phyloP scores from a whole-genome alignment of 106 monocot genomes.

The Cymbidium sinense region DNA sequence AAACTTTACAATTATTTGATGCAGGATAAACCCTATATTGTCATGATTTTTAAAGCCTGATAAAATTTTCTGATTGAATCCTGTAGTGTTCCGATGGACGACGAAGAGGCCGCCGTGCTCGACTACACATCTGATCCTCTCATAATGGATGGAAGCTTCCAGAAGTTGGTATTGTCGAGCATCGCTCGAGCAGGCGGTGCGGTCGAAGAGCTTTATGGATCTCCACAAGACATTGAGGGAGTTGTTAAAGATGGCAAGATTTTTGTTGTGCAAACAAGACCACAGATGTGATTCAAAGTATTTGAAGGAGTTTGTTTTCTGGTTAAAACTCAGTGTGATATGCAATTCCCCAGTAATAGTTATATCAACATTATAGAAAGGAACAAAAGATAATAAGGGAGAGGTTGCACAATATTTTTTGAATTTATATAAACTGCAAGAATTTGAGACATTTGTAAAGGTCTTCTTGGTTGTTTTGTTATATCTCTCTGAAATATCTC shows the following conservation, averaged over 20 bases:
- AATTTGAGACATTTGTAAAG: no score
- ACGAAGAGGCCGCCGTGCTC: slow-evolving; percentile 72
- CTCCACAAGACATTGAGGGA: slow-evolving; percentile 95
- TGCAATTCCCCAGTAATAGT: background rate
- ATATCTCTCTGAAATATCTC: no score
- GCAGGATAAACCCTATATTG: no score
- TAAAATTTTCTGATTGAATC: background rate
- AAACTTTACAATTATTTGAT: no score
- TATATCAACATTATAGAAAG: background rate
- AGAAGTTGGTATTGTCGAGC: slow-evolving; percentile 50
- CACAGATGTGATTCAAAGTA: slow-evolving; percentile 61
- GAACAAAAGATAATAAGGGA: background rate
- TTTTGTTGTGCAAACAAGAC: slow-evolving; percentile 92
- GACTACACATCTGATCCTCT: slow-evolving; percentile 83
- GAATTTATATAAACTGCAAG: no score
- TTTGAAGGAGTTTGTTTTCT: background rate
- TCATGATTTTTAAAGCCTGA: background rate
- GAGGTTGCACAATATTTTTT: no score
- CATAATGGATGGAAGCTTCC: slow-evolving; percentile 47
- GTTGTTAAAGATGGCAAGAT: slow-evolving; percentile 87
- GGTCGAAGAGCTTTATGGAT: slow-evolving; percentile 74
- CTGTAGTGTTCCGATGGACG: slow-evolving; percentile 88
- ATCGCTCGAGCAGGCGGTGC: slow-evolving; percentile 64
- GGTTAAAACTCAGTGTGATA: background rate
- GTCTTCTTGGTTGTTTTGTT: no score